These are phyloP conservation scores for Microdochium bolleyi DNA, from an alignment of 2,329 filamentous ascomycete genomes.

Conservation along the genomic window DNA sequence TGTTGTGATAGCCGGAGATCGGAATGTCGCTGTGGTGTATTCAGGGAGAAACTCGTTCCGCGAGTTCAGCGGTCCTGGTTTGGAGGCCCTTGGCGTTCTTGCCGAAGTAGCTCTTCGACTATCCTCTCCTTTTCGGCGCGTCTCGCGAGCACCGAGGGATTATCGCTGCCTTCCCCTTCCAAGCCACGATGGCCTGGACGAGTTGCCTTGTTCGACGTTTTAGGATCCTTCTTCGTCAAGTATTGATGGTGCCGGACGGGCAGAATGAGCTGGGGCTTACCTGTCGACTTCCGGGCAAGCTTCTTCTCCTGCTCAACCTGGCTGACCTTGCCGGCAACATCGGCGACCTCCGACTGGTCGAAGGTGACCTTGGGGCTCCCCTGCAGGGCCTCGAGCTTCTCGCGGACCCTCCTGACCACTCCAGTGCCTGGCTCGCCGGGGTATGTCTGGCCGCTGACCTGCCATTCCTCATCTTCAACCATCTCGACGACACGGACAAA, in stretches of 20 bases:
- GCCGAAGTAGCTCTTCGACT: not conserved
- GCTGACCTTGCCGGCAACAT: conserved; percentile 14
- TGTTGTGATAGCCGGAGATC: too few species aligned
- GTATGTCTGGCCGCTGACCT: conserved; percentile 38
- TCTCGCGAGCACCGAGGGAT: not conserved
- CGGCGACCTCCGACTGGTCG: not conserved
- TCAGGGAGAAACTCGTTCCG: too few species aligned
- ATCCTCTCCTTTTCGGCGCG: not conserved
- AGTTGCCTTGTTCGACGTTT: not conserved
- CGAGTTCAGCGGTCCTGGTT: too few species aligned
- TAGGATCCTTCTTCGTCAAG: not conserved
- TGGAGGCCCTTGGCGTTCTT: not conserved
- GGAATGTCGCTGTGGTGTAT: too few species aligned
- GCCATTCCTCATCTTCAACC: conserved; percentile 47
- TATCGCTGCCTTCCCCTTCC: not conserved
- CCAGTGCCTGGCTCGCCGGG: conserved; percentile 45
- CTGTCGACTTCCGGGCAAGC: not conserved
- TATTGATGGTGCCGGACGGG: not conserved
- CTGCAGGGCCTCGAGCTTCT: conserved; percentile 9
- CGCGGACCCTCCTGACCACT: conserved; percentile 31
- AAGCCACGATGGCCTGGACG: not conserved
- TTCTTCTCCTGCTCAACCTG: conserved; percentile 5
- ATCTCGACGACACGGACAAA: conserved; percentile 55
- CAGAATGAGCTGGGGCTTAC: not conserved
- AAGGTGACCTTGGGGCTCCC: conserved; percentile 4